A percentile compares a stretch with the other conserved stretches of the same genome.
phyloP scores from a whole-genome alignment of 768 basidiomycete species.

The Russula emetica region DNA sequence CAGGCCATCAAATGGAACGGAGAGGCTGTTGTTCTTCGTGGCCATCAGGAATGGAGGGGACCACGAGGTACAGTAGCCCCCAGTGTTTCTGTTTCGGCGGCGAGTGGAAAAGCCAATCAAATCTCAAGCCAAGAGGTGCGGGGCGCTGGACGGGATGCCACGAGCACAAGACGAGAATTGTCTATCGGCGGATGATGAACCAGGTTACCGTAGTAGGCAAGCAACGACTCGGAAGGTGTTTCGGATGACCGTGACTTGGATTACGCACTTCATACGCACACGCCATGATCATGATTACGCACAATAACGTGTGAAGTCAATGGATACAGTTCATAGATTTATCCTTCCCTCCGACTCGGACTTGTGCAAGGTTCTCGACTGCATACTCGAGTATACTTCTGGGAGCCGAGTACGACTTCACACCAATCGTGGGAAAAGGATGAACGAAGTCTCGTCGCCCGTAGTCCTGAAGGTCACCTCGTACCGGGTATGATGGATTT shows the following conservation, averaged over 20 bases:
- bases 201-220: neutral
- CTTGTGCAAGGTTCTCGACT: neutral
- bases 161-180: neutral
- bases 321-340: neutral
- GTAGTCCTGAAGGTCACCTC: slow-evolving; percentile 22
- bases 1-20: neutral
- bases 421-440: too few relatives aligned
- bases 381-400: too few relatives aligned
- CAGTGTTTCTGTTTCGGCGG: neutral
- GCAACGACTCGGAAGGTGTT: neutral
- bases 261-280: neutral
- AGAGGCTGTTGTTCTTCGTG: neutral
- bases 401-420: too few relatives aligned
- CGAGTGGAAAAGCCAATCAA: neutral
- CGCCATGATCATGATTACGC: neutral
- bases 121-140: neutral
- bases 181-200: neutral
- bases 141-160: neutral
- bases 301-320: neutral
- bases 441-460: too few relatives aligned
- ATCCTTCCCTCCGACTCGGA: neutral
- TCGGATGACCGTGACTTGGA: neutral
- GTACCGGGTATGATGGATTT: slow-evolving; percentile 30
- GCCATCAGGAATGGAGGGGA: neutral
- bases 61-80: neutral